Evolutionary conservation across 306 rosid species (phyloP).

Genomic region (Urtica urens): DNA sequence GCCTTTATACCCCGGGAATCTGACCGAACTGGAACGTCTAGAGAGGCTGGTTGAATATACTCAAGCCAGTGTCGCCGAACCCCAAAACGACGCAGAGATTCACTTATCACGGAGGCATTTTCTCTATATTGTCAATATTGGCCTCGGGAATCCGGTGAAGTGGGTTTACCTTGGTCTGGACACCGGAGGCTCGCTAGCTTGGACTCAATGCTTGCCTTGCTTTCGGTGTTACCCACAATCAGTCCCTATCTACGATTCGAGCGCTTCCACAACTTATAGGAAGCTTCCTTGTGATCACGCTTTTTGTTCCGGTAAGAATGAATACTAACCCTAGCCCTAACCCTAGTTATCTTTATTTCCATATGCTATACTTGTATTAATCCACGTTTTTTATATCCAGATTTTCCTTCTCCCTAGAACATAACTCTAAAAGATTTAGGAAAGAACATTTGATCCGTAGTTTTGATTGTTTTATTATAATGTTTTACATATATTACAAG

Average conservation of each 20-base stretch:
- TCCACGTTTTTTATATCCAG: too few relatives aligned
- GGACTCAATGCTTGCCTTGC: constrained; percentile 21
- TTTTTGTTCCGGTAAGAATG: too few relatives aligned
- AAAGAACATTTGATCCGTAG: too few relatives aligned
- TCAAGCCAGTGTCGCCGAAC: neutral
- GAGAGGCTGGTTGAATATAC: constrained; percentile 2
- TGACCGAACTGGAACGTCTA: constrained; percentile 6
- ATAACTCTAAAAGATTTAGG: too few relatives aligned
- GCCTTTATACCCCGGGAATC: constrained; percentile 15
- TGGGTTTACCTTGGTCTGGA: neutral
- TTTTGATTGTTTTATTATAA: too few relatives aligned
- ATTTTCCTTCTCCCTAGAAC: too few relatives aligned
- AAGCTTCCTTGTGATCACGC: constrained; percentile 8
- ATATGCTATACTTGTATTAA: too few relatives aligned
- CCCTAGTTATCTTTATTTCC: too few relatives aligned
- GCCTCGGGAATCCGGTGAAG: neutral
- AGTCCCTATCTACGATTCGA: neutral
- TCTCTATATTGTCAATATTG: too few relatives aligned
- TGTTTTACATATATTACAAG: too few relatives aligned
- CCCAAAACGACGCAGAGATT: neutral
- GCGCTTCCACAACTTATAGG: neutral
- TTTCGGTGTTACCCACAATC: constrained; percentile 3
- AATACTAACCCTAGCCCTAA: too few relatives aligned
- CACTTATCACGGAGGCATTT: too few relatives aligned
- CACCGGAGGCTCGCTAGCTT: constrained; percentile 10